Conservation (phyloP, 2,329 filamentous ascomycete genomes). For the Fusarium hostae region DNA sequence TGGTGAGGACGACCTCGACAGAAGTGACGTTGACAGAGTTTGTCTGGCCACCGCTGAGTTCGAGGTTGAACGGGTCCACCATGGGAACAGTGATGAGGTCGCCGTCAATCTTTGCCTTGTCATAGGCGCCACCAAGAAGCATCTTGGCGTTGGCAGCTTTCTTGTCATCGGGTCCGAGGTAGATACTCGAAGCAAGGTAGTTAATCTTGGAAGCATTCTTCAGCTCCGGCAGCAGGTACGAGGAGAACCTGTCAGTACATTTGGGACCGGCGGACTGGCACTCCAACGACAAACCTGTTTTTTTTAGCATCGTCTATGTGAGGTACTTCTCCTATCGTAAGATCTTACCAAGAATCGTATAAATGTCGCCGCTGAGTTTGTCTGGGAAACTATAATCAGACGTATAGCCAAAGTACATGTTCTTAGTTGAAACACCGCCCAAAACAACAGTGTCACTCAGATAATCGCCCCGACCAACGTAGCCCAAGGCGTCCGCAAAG, state of each 20-base stretch:
- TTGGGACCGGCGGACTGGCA: not conserved
- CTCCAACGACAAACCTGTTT: not conserved
- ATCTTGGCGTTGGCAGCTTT: not conserved
- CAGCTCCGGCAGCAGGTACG: not conserved
- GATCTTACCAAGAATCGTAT: not conserved
- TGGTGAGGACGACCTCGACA: not conserved
- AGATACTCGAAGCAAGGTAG: not conserved
- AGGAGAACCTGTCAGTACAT: not conserved
- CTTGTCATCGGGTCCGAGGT: not conserved
- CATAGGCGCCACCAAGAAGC: not conserved
- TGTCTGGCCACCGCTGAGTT: not conserved
- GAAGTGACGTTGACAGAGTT: not conserved
- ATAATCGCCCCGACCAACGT: not conserved
- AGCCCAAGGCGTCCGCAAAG: not conserved
- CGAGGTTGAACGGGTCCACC: not conserved
- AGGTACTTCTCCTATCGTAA: fast-evolving
- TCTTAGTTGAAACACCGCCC: not conserved
- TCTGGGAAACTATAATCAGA: not conserved
- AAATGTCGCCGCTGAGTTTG: not conserved
- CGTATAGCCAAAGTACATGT: conserved; percentile 5
- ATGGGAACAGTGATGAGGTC: not conserved
- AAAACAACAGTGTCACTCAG: not conserved
- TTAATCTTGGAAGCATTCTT: conserved; percentile 10
- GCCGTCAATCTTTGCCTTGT: conserved; percentile 3
- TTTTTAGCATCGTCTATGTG: fast-evolving